Conservation (phyloP, 2,329 filamentous ascomycete genomes). For the Colletotrichum paranaense region DNA sequence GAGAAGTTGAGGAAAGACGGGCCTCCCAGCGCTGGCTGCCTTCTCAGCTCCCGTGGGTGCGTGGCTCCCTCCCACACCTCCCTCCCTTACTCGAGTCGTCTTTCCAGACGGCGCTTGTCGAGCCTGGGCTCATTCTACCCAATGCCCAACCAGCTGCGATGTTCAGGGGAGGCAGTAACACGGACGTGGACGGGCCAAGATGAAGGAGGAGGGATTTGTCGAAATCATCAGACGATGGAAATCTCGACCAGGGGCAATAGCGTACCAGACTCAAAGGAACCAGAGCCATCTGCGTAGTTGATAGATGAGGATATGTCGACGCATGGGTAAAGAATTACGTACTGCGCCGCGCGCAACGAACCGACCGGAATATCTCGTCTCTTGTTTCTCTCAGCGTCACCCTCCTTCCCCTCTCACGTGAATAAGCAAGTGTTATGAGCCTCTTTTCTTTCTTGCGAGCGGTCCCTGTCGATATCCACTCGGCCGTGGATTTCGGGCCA, state of each 20-base stretch:
- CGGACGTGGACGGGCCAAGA: slow-evolving; percentile 10
- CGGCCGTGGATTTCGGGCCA: slow-evolving; percentile 28
- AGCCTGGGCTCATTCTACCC: slow-evolving; percentile 11
- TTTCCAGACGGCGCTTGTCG: slow-evolving; percentile 19
- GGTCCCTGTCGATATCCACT: slow-evolving; percentile 18
- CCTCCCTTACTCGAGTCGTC: slow-evolving; percentile 9
- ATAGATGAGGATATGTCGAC: slow-evolving; percentile 21
- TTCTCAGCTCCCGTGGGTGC: neutral
- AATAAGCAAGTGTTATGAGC: neutral
- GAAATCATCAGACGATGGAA: slow-evolving; percentile 21
- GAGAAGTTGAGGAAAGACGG: neutral
- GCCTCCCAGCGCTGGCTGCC: neutral
- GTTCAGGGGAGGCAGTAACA: slow-evolving; percentile 26
- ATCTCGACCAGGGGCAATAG: neutral
- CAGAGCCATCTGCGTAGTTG: neutral
- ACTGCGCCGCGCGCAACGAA: slow-evolving; percentile 11
- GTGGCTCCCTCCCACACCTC: neutral
- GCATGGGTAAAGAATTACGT: slow-evolving; percentile 15
- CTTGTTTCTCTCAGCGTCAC: neutral
- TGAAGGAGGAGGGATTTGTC: slow-evolving; percentile 19
- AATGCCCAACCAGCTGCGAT: slow-evolving; percentile 22
- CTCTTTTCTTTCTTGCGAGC: slow-evolving; percentile 19
- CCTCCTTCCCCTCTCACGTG: neutral
- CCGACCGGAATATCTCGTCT: neutral
- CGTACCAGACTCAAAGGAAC: neutral